Percentiles rank a stretch among this genome's conserved stretches.
These are phyloP conservation scores for Lentinula detonsa DNA, from an alignment of 768 basidiomycete species.

Conservation along the genomic window DNA sequence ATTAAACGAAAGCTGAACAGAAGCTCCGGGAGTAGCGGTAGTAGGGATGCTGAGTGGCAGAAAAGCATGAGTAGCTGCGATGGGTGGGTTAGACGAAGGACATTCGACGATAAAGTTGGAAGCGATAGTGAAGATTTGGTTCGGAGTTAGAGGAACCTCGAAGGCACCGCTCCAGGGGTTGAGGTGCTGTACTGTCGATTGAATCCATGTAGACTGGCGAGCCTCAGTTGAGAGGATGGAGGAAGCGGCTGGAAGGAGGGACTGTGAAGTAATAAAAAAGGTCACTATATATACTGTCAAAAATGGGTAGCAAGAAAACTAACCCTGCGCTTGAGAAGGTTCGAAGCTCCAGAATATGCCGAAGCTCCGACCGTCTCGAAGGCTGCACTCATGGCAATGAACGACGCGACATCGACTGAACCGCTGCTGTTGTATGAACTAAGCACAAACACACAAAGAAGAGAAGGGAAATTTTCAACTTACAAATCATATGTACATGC, in stretches of 20 bases:
- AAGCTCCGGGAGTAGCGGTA: slow-evolving; percentile 22
- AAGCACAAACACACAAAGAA: neutral
- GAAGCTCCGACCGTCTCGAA: slow-evolving; percentile 46
- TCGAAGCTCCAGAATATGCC: slow-evolving; percentile 42
- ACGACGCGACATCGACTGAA: slow-evolving; percentile 38
- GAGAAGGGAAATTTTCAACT: slow-evolving; percentile 11
- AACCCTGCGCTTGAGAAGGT: slow-evolving; percentile 35
- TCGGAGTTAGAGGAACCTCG: slow-evolving; percentile 29
- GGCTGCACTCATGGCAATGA: slow-evolving; percentile 42
- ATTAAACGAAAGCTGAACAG: slow-evolving; percentile 12
- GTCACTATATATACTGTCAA: slow-evolving; percentile 18
- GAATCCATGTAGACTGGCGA: slow-evolving; percentile 58
- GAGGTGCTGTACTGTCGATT: slow-evolving; percentile 37
- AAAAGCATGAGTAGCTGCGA: slow-evolving; percentile 42
- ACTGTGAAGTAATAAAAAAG: slow-evolving; percentile 8
- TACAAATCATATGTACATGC: slow-evolving; percentile 60
- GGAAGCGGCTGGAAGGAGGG: slow-evolving; percentile 36
- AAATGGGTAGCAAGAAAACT: slow-evolving; percentile 13
- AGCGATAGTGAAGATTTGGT: slow-evolving; percentile 42
- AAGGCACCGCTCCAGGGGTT: slow-evolving; percentile 56
- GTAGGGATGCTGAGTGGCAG: slow-evolving; percentile 30
- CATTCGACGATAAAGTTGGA: slow-evolving; percentile 40
- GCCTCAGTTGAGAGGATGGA: slow-evolving; percentile 51
- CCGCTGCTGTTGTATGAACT: slow-evolving; percentile 22
- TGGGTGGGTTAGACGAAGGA: slow-evolving; percentile 39